A percentile compares a stretch with the other conserved stretches of the same genome.
phyloP scores from a whole-genome alignment of 345 rosid genomes.

The Salix koriyanagi region DNA sequence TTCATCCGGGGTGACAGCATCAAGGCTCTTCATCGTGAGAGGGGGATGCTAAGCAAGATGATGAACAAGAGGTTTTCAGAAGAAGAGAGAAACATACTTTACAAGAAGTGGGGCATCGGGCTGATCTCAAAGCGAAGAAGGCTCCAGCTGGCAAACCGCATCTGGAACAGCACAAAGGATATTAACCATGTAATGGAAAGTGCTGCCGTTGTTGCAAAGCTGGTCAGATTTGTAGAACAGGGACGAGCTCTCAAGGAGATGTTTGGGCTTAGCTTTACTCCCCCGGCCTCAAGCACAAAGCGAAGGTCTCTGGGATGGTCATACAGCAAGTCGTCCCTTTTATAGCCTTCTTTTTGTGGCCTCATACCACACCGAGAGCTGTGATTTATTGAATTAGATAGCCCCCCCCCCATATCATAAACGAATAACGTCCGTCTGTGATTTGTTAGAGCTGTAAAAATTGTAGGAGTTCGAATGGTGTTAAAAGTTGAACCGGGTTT shows the following conservation, averaged over 20 bases:
- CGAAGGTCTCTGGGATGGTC: slow-evolving; percentile 69
- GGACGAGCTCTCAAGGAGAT: slow-evolving; percentile 76
- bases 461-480: not conserved
- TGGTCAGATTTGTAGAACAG: slow-evolving; percentile 70
- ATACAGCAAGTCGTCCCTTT: slow-evolving; percentile 53
- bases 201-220: slow-evolving; percentile 72
- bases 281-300: slow-evolving; percentile 46
- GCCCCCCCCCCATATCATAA: not conserved
- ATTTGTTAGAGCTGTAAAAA: slow-evolving; percentile 8
- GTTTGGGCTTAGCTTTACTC: slow-evolving; percentile 87
- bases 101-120: slow-evolving; percentile 68
- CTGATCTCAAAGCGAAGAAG: slow-evolving; percentile 69
- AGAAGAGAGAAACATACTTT: slow-evolving; percentile 65
- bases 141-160: slow-evolving; percentile 59
- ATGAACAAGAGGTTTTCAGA: slow-evolving; percentile 62
- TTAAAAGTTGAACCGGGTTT: not conserved
- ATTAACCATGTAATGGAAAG: slow-evolving; percentile 58
- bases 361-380: not conserved
- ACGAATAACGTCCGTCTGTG: not conserved
- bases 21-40: slow-evolving; percentile 70
- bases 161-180: slow-evolving; percentile 70
- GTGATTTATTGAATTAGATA: slow-evolving; percentile 8
- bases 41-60: slow-evolving; percentile 75
- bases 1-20: slow-evolving; percentile 34
- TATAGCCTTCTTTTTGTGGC: slow-evolving; percentile 27